A percentile compares a stretch with the other conserved stretches of the same genome.
Evolutionary conservation across 495 filamentous ascomycete genomes (phyloP).

Genomic region (Zalerion maritima): DNA sequence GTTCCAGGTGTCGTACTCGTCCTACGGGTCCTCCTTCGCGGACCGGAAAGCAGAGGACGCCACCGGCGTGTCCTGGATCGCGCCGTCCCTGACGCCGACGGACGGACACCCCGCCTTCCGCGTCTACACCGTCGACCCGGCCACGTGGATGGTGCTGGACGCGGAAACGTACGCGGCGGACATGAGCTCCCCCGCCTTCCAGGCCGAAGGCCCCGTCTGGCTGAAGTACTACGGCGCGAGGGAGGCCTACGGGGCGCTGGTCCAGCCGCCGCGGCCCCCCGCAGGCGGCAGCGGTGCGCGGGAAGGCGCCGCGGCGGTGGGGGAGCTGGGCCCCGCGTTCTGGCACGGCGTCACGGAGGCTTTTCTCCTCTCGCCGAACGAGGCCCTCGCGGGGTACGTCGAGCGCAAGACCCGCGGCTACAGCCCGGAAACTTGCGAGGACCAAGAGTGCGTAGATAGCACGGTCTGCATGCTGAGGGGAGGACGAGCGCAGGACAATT

Average conservation of each 20-base stretch:
- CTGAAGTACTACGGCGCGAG: conserved; percentile 38
- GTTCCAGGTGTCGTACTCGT: conserved; percentile 38
- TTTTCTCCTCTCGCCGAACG: conserved; percentile 13
- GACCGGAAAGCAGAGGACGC: conserved; percentile 20
- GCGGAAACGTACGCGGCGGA: conserved; percentile 38
- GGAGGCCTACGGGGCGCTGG: conserved; percentile 31
- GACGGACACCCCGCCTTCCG: conserved; percentile 39
- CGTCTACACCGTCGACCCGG: conserved; percentile 41
- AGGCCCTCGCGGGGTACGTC: conserved; percentile 13
- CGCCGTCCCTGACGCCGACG: conserved; percentile 37
- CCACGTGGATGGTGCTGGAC: conserved; percentile 38
- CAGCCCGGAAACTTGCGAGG: conserved; percentile 9
- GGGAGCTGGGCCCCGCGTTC: conserved; percentile 39
- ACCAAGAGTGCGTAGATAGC: conserved; percentile 7
- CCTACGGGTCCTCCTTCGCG: conserved; percentile 21
- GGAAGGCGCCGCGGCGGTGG: conserved; percentile 8
- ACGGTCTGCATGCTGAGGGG: conserved; percentile 20
- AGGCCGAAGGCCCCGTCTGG: conserved; percentile 30
- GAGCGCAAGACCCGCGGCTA: conserved; percentile 15
- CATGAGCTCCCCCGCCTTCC: conserved; percentile 28
- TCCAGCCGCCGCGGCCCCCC: conserved; percentile 26
- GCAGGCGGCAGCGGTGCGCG: conserved; percentile 2
- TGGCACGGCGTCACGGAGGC: conserved; percentile 42
- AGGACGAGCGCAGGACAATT: conserved; percentile 19
- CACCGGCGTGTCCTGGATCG: conserved; percentile 32